Conservation (phyloP, 1,284 basidiomycete species). For the Taiwanofungus camphoratus region DNA sequence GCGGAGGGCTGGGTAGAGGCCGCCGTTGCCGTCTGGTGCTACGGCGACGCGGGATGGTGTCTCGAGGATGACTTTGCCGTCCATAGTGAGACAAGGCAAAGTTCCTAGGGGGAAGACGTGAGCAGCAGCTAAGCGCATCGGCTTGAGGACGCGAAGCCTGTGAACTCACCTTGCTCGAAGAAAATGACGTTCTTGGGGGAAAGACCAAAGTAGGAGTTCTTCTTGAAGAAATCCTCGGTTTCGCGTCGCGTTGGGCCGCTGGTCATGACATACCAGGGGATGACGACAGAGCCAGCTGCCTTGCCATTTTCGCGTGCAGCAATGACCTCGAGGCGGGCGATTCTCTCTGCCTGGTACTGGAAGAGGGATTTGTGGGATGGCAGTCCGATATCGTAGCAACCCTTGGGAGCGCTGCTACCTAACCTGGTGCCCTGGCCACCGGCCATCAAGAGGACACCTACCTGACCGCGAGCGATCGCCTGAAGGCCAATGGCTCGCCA, state of each 20-base stretch:
- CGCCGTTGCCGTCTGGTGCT: constrained; percentile 97
- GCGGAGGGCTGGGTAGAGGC: constrained; percentile 91
- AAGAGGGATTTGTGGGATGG: constrained; percentile 93
- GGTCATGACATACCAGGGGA: constrained; percentile 99
- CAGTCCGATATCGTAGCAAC: constrained; percentile 95
- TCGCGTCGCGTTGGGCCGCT: constrained; percentile 89
- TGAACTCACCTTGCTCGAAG: constrained; percentile 88
- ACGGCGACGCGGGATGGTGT: constrained; percentile 76
- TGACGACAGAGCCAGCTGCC: constrained; percentile 52
- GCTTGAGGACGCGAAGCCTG: background rate
- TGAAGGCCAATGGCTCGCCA: constrained; percentile 77
- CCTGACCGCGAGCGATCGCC: constrained; percentile 78
- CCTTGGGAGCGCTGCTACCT: constrained; percentile 91
- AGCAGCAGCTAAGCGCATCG: constrained; percentile 5
- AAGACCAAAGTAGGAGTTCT: constrained; percentile 83
- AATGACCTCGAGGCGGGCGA: constrained; percentile 75
- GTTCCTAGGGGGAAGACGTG: constrained; percentile 56
- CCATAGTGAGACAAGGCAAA: constrained; percentile 89
- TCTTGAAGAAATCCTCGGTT: constrained; percentile 83
- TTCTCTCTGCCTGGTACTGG: constrained; percentile 95
- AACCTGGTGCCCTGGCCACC: constrained; percentile 97
- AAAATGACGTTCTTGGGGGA: constrained; percentile 79
- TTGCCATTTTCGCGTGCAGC: constrained; percentile 57
- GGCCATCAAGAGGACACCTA: constrained; percentile 94
- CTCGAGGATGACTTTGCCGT: constrained; percentile 92